These are phyloP conservation scores for Salix exigua DNA, from an alignment of 345 rosid species.

Conservation along the genomic window DNA sequence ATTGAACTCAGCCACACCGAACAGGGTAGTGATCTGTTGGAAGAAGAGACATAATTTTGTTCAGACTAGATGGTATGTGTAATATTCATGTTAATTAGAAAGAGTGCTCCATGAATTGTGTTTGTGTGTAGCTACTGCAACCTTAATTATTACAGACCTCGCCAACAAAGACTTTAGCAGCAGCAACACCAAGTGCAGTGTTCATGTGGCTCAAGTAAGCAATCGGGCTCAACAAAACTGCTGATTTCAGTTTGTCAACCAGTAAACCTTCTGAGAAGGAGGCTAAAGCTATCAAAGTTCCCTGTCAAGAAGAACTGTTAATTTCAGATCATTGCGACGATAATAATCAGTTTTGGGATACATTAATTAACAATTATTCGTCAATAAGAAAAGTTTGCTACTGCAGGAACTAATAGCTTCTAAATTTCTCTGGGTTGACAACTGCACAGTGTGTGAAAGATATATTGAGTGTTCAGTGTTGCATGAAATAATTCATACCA, in stretches of 20 bases:
- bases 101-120: neutral
- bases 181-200: conserved; percentile 55
- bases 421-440: no score
- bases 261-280: conserved; percentile 71
- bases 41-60: neutral
- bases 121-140: neutral
- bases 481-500: conserved; percentile 40
- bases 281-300: conserved; percentile 72
- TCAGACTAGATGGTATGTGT: neutral
- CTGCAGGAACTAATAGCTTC: no score
- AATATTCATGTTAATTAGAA: neutral
- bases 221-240: conserved; percentile 75
- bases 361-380: no score
- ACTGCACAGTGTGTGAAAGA: no score
- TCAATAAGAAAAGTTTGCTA: no score
- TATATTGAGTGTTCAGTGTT: no score
- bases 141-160: conserved; percentile 44
- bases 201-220: conserved; percentile 91
- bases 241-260: conserved; percentile 57
- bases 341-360: no score
- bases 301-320: conserved; percentile 33
- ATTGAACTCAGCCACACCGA: conserved; percentile 72
- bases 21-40: conserved; percentile 44
- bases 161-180: conserved; percentile 65
- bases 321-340: no score